Percentiles rank a stretch among this genome's conserved stretches.
Evolutionary conservation across 2,329 filamentous ascomycete genomes (phyloP).

Genomic region (Alternaria arborescens): DNA sequence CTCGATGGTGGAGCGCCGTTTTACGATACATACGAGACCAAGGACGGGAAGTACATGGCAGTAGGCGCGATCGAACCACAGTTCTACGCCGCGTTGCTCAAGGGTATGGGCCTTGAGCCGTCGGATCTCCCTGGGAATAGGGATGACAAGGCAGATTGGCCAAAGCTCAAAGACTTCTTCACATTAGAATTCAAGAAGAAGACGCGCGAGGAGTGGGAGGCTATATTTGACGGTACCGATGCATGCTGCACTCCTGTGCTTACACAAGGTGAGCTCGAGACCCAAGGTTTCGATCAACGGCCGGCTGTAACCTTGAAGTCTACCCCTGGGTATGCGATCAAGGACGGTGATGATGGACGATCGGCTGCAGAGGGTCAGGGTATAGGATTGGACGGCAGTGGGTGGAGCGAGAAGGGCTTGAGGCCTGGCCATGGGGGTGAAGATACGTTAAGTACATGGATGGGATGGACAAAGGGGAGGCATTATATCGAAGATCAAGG

Average conservation of each 20-base stretch:
- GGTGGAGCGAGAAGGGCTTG: constrained; percentile 70
- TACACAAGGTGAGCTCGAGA: constrained; percentile 74
- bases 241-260: constrained; percentile 92
- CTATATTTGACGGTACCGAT: constrained; percentile 86
- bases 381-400: constrained; percentile 68
- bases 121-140: constrained; percentile 59
- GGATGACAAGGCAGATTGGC: constrained; percentile 72
- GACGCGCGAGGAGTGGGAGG: constrained; percentile 82
- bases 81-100: constrained; percentile 76
- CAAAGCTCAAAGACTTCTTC: constrained; percentile 69
- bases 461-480: constrained; percentile 76
- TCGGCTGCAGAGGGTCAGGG: constrained; percentile 67
- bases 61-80: constrained; percentile 89
- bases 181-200: constrained; percentile 71
- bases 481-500: constrained; percentile 69
- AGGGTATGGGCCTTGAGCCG: constrained; percentile 68
- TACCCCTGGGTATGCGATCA: constrained; percentile 73
- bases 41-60: constrained; percentile 80
- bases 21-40: constrained; percentile 89
- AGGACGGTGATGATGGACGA: constrained; percentile 55
- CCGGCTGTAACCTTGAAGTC: constrained; percentile 72
- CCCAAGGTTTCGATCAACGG: constrained; percentile 71
- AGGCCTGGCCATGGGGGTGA: constrained; percentile 76
- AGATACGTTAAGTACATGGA: constrained; percentile 73
- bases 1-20: constrained; percentile 87